These are phyloP conservation scores for Ustilago cynodontis DNA, from an alignment of 1,284 basidiomycete genomes.

Conservation along the genomic window DNA sequence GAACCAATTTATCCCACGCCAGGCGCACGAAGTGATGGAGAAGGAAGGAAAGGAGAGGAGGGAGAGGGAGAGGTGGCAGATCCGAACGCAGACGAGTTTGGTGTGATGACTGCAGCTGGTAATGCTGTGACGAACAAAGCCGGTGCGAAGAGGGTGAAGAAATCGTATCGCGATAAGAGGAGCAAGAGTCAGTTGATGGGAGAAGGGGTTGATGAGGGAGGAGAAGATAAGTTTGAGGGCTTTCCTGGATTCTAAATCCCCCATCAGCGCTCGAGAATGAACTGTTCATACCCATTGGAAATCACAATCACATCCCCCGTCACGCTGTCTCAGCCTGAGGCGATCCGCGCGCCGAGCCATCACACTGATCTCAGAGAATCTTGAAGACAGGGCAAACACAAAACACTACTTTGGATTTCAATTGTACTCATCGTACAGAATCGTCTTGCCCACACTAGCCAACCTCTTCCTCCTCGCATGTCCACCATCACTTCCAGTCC, in stretches of 20 bases:
- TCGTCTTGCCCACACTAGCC: constrained; percentile 47
- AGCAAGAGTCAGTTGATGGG: not conserved
- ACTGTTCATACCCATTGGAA: not conserved
- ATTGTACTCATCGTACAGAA: constrained; percentile 56
- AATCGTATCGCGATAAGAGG: constrained; percentile 39
- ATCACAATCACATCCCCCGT: not conserved
- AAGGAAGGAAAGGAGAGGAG: not conserved
- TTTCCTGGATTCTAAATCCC: constrained; percentile 36
- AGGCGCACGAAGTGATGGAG: not conserved
- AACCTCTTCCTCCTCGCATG: constrained; percentile 29
- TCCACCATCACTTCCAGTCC: constrained; percentile 1
- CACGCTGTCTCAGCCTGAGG: not conserved
- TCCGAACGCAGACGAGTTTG: constrained; percentile 38
- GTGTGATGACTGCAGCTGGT: constrained; percentile 34
- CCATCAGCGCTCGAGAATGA: not conserved
- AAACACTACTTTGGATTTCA: not conserved
- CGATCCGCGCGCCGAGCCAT: not conserved
- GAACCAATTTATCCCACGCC: constrained; percentile 21
- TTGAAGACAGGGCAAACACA: not conserved
- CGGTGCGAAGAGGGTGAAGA: constrained; percentile 35
- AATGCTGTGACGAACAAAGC: constrained; percentile 34
- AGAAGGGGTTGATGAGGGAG: not conserved
- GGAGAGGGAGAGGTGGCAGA: constrained; percentile 20
- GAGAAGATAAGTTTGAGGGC: constrained; percentile 33
- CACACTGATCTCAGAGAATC: not conserved